Evolutionary conservation across 2,329 filamentous ascomycete genomes (phyloP).

Genomic region (Nakataea oryzae): DNA sequence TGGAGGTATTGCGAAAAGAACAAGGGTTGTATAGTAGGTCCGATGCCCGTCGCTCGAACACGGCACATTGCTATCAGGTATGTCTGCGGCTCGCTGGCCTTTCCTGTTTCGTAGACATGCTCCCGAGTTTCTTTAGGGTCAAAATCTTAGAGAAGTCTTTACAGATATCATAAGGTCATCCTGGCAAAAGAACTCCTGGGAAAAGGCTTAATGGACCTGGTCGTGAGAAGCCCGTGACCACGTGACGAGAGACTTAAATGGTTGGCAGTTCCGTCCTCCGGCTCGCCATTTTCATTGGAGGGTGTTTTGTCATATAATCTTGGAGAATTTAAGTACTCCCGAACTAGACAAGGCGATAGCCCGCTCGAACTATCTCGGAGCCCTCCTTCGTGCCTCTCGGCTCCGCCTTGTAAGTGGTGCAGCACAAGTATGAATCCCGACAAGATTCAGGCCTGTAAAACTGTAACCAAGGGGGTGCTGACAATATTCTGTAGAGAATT

Average conservation of each 20-base stretch:
- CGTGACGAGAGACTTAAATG: background rate
- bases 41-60: background rate
- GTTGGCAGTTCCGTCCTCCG: background rate
- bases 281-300: background rate
- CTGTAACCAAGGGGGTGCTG: background rate
- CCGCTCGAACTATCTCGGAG: background rate
- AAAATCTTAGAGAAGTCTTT: background rate
- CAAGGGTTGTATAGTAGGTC: background rate
- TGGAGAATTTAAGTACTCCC: too few relatives aligned
- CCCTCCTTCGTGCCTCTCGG: background rate
- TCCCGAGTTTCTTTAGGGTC: background rate
- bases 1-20: too few relatives aligned
- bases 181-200: too few relatives aligned
- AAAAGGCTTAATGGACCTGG: background rate
- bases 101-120: background rate
- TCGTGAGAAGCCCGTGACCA: background rate
- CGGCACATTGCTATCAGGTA: background rate
- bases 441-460: background rate
- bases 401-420: background rate
- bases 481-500: background rate
- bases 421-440: background rate
- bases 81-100: background rate
- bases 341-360: too few relatives aligned
- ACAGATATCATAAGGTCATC: too few relatives aligned
- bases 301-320: too few relatives aligned